phyloP scores from a whole-genome alignment of 78 protist species.

The Polysphondylium violaceum region DNA sequence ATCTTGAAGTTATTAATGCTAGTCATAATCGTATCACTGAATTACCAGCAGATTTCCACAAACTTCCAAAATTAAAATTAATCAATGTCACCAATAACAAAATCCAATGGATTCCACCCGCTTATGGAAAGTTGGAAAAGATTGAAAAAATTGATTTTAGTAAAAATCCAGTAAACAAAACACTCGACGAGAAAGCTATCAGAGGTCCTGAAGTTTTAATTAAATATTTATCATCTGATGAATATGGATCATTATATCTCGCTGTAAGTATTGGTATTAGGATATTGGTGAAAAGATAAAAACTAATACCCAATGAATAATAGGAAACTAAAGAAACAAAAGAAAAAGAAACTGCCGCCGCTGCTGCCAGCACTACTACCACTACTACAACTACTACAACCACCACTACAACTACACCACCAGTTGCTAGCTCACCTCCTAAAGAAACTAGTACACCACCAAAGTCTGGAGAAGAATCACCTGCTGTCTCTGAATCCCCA shows the following conservation, averaged over 20 bases:
- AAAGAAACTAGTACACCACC: too few relatives aligned
- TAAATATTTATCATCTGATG: conserved; percentile 60
- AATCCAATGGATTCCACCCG: conserved; percentile 52
- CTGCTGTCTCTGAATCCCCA: too few relatives aligned
- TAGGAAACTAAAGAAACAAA: conserved; percentile 13
- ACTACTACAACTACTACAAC: not conserved
- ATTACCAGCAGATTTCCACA: conserved; percentile 28
- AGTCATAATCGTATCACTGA: conserved; percentile 24
- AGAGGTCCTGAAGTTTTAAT: conserved; percentile 71
- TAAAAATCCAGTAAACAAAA: conserved; percentile 52
- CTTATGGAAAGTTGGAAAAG: conserved; percentile 4
- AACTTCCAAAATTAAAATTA: conserved; percentile 19
- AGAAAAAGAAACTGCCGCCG: not conserved
- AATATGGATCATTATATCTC: conserved; percentile 46
- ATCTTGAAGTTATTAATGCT: conserved; percentile 35
- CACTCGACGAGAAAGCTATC: conserved; percentile 49
- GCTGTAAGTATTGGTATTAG: conserved; percentile 10
- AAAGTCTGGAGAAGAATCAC: too few relatives aligned
- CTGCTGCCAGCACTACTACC: not conserved
- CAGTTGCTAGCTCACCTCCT: not conserved
- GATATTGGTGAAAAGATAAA: not conserved
- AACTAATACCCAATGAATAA: not conserved
- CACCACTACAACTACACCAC: not conserved
- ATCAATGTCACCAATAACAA: conserved; percentile 48
- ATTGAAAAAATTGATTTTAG: conserved; percentile 78